Evolutionary conservation across 2,329 filamentous ascomycete species (phyloP), one percentile per base, ranked within the genome.

Genomic region (Aureobasidium sp.): DNA sequence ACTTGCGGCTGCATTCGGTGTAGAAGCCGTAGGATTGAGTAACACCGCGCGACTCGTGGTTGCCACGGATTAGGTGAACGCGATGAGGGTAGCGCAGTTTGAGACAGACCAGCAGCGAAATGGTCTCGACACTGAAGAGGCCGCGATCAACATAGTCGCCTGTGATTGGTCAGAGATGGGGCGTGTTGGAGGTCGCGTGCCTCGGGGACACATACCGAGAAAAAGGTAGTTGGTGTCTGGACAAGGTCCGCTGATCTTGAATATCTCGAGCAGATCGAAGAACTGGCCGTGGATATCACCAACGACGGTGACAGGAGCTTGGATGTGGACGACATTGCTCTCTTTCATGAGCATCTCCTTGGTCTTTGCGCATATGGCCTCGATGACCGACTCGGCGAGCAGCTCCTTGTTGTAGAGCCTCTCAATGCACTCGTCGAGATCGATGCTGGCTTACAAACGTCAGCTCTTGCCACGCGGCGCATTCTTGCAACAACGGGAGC

Each of bases 1-100:
- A 99, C 77, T 99, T 99, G 68, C 94, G 88, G 23, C 89, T 91
- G 77, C 94, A 99, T 74, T 99, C 94, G 26, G 94, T 97, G 74
- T 99, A 99, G 79, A 99, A 99, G 62, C 94, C 94, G 76, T 99
- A 99, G 32, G 93, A 97, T 76, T 99, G 94, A 12, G 94, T 99
- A 60, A 99, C 94, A 70, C 94, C 94, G 70, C 94, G 88, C 62
- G 91, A 96, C 77, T 99, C 94, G 78, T 74, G 72, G 62, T 75
- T 75, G 66, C 93, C 93, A 66, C 93, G 89, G 73, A 99, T 97
- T 62, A 99, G 82, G 76, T 97, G 91, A 61, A 99, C 92, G 73
- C 94, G 90, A 72, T 94, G 86, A 42, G 94, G 94, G 80, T 97
- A 99, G 80, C 94, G 88, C 67, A 99, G 83, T 77, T 99, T 99